phyloP scores from a whole-genome alignment of 129 eudicot species.

The Tanacetum coccineum region DNA sequence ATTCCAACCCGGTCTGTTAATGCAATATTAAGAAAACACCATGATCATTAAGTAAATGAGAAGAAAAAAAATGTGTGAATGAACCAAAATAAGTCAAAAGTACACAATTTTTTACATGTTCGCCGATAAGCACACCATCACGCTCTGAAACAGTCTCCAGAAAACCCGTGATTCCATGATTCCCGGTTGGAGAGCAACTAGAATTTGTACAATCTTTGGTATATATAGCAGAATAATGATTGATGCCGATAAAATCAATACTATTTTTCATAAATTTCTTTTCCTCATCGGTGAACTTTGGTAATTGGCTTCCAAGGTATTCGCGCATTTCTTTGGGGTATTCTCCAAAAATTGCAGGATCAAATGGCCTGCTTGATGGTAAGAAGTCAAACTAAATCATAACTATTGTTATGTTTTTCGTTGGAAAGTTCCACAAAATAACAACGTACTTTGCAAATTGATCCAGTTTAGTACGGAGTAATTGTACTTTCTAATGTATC shows the following conservation, averaged over 20 bases:
- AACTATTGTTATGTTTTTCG: too few species aligned
- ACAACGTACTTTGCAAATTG: too few species aligned
- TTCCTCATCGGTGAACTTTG: conserved; percentile 59
- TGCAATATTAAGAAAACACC: neutral
- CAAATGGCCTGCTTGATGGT: conserved; percentile 45
- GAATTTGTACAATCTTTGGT: conserved; percentile 59
- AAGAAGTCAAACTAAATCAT: conserved; percentile 10
- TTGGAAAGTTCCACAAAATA: too few species aligned
- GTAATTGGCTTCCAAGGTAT: conserved; percentile 52
- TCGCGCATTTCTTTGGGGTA: conserved; percentile 74
- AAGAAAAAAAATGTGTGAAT: neutral
- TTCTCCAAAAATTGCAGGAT: conserved; percentile 72
- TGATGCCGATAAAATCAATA: conserved; percentile 71
- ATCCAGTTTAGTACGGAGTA: too few species aligned
- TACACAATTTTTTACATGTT: conserved; percentile 30
- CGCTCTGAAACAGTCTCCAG: conserved; percentile 33
- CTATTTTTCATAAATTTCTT: conserved; percentile 39
- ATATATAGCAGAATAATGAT: conserved; percentile 65
- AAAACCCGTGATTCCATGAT: conserved; percentile 52
- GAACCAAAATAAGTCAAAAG: neutral
- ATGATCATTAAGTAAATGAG: neutral
- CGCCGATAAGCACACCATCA: conserved; percentile 67
- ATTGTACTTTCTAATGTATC: too few species aligned
- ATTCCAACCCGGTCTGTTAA: conserved; percentile 39
- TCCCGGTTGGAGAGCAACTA: conserved; percentile 35